Percentiles rank a stretch among this genome's conserved stretches.
Evolutionary conservation across 2,329 filamentous ascomycete species (phyloP).

Genomic region (Trichoderma sp.): DNA sequence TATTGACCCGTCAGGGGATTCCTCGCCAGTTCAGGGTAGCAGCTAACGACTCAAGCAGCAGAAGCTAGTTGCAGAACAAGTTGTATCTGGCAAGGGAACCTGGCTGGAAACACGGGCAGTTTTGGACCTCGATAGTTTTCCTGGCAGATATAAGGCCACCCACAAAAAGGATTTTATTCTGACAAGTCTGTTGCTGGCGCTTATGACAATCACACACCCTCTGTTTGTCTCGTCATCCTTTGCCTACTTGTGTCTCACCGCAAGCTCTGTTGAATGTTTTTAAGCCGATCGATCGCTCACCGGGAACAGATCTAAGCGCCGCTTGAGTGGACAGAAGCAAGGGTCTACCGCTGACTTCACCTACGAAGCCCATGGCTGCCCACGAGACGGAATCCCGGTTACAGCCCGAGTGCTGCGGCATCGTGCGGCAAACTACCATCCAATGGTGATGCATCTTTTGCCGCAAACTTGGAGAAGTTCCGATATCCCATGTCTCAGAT

Average conservation of each 20-base stretch:
- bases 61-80: no score
- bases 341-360: neutral
- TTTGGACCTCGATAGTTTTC: slow-evolving; percentile 6
- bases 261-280: neutral
- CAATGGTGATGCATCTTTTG: slow-evolving; percentile 13
- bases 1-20: neutral
- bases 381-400: neutral
- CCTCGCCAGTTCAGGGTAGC: neutral
- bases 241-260: neutral
- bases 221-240: neutral
- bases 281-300: neutral
- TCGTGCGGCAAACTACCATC: slow-evolving; percentile 13
- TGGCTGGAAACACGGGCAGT: neutral
- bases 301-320: no score
- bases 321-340: neutral
- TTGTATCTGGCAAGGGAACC: neutral
- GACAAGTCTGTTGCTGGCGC: neutral
- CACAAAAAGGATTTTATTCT: neutral
- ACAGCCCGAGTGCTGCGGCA: slow-evolving; percentile 17
- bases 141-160: neutral
- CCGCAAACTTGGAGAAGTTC: neutral
- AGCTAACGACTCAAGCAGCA: neutral
- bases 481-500: neutral
- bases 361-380: neutral
- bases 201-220: neutral